phyloP scores from a whole-genome alignment of 306 rosid species.

The Cicer arietinum region DNA sequence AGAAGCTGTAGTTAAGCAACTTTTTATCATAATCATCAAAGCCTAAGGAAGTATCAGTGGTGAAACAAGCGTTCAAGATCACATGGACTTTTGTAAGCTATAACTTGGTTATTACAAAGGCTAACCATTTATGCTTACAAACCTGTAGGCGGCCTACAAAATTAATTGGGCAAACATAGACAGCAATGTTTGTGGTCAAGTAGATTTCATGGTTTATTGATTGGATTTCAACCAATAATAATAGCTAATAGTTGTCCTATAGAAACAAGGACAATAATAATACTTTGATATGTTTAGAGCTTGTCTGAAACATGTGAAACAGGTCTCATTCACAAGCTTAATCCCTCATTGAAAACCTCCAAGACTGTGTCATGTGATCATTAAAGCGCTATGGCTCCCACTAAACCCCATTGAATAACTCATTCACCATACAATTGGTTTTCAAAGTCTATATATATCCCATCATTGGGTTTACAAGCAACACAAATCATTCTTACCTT shows the following conservation, averaged over 20 bases:
- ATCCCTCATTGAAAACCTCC: neutral
- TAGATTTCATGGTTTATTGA: too few species aligned
- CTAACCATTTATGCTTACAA: too few species aligned
- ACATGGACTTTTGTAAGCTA: too few species aligned
- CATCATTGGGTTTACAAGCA: conserved; percentile 9
- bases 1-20: too few species aligned
- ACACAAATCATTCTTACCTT: conserved; percentile 19
- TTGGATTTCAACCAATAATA: neutral
- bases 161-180: neutral
- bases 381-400: conserved; percentile 9
- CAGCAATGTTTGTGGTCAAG: neutral
- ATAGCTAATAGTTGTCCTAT: neutral
- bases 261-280: neutral
- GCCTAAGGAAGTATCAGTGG: too few species aligned
- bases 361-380: conserved; percentile 33
- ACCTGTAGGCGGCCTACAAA: too few species aligned
- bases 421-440: conserved; percentile 16
- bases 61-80: too few species aligned
- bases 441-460: conserved; percentile 12
- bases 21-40: too few species aligned
- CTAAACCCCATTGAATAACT: neutral
- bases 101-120: too few species aligned
- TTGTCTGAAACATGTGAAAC: conserved; percentile 20
- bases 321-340: neutral
- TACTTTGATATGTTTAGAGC: conserved; percentile 22